Conservation (phyloP, 2,329 filamentous ascomycete genomes). For the Amauroascus niger region DNA sequence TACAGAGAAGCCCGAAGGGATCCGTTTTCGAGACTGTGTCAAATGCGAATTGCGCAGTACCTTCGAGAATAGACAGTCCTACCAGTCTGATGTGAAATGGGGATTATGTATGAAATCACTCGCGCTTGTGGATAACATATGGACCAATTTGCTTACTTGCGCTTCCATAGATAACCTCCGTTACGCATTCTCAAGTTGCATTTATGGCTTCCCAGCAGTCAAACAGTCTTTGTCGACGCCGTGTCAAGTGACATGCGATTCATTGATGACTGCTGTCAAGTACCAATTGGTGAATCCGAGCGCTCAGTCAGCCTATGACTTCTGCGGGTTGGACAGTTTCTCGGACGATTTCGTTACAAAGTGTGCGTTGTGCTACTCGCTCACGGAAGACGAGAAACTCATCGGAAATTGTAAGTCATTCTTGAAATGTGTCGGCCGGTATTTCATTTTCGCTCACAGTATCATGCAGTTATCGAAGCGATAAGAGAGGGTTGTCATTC, state of each 20-base stretch:
- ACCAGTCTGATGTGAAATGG: conserved; percentile 39
- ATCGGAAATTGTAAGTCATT: conserved; percentile 36
- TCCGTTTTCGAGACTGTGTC: conserved; percentile 34
- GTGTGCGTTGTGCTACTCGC: conserved; percentile 38
- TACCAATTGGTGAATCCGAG: conserved; percentile 25
- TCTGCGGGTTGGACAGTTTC: conserved; percentile 32
- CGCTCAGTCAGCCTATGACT: conserved; percentile 27
- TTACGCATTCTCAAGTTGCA: conserved; percentile 36
- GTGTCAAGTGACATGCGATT: conserved; percentile 37
- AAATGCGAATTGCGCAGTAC: conserved; percentile 35
- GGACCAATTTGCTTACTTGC: neutral
- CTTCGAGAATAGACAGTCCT: conserved; percentile 26
- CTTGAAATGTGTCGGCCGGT: neutral
- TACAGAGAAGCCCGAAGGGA: conserved; percentile 25
- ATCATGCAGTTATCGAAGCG: conserved; percentile 35
- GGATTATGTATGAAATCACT: conserved; percentile 32
- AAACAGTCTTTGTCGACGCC: conserved; percentile 34
- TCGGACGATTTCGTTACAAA: conserved; percentile 34
- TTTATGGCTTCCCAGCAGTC: conserved; percentile 34
- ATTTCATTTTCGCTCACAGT: neutral
- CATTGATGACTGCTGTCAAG: conserved; percentile 27
- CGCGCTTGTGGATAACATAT: neutral
- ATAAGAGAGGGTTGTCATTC: conserved; percentile 39
- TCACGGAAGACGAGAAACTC: conserved; percentile 33
- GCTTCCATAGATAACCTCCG: conserved; percentile 36